Evolutionary conservation across 345 rosid genomes (phyloP), one percentile per base, ranked within the genome.

Genomic region (Brassica carinata): DNA sequence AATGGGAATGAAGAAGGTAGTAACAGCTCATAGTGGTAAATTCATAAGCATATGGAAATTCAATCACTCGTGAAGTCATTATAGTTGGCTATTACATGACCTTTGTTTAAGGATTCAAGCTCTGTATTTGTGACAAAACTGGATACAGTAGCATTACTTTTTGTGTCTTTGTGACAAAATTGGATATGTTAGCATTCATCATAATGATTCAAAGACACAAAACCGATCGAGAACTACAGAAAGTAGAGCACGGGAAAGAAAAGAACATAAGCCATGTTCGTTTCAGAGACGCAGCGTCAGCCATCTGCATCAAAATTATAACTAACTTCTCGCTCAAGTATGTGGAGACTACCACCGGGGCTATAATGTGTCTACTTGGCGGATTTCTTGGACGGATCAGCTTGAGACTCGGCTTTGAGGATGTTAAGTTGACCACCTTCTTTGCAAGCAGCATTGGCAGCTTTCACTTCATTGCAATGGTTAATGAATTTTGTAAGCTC

Each of bases 401-500:
- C 66, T 5, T 51, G 53, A 63, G 84, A 14, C 19, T 86, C 82
- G 10, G 84, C 63, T 70, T 93, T 91, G 38, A 96, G 80, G 23
- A 93, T 85, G 33, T 87, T 87, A 27, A 96, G 86, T 79, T 87
- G 96, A 17, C 97, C 97, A 13, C 98, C 97, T 78, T 87, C 96
- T 75, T 92, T 90, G 81, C 87, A 85, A 19, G 95, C 97, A 23
- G 88, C 72, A 5, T 94, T 89, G 26, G 98, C 94, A 19, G 96
- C 91, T 84, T 91, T 93, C 77, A 88, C 77, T 89, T 91, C 98
- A 23, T 93, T 93, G 88, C 97, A 91, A 9, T 88, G 94, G 83
- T 95, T 95, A 66, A 93, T 90, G 82, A 95, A 95, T 83, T 93
- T 93, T 62, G 86, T 93, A 66, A 91, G 77, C 74, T 93, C 97